phyloP scores from a whole-genome alignment of 2,329 filamentous ascomycete species.

The Penicillium sumatraense region DNA sequence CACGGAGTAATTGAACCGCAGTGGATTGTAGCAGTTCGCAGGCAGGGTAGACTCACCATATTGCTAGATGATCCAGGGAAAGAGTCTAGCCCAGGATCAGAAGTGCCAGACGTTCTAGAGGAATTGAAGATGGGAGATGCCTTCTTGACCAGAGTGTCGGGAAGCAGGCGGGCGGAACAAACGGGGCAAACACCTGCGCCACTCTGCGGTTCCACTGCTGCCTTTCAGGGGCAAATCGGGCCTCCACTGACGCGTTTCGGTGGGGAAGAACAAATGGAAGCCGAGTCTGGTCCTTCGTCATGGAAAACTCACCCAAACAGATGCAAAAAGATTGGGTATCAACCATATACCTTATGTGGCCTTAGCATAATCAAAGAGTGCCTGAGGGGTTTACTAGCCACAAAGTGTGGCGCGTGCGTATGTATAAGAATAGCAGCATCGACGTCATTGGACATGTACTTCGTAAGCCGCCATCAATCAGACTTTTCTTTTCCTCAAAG shows the following conservation, averaged over 20 bases:
- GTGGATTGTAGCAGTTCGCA: background rate
- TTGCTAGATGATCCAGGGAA: slow-evolving; percentile 30
- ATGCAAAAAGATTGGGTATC: background rate
- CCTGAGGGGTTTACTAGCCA: slow-evolving; percentile 3
- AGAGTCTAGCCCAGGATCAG: background rate
- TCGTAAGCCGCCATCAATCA: background rate
- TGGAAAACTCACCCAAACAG: no score
- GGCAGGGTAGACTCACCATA: slow-evolving; percentile 36
- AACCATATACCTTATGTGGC: background rate
- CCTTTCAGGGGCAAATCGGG: slow-evolving; percentile 27
- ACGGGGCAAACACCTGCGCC: slow-evolving; percentile 32
- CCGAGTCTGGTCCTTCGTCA: no score
- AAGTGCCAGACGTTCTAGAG: no score
- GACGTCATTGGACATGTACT: slow-evolving; percentile 31
- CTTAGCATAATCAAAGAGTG: background rate
- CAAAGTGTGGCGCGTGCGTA: slow-evolving; percentile 26
- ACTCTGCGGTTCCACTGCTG: slow-evolving; percentile 20
- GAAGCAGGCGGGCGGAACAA: slow-evolving; percentile 20
- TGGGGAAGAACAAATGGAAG: background rate
- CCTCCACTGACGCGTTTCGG: slow-evolving; percentile 1
- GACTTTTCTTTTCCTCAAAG: background rate
- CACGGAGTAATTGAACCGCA: background rate
- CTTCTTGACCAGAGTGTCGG: slow-evolving; percentile 9
- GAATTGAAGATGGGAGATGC: no score
- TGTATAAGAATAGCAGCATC: slow-evolving; percentile 28